These are phyloP conservation scores for Colletotrichum somersetense DNA, from an alignment of 2,329 filamentous ascomycete genomes.

Conservation along the genomic window DNA sequence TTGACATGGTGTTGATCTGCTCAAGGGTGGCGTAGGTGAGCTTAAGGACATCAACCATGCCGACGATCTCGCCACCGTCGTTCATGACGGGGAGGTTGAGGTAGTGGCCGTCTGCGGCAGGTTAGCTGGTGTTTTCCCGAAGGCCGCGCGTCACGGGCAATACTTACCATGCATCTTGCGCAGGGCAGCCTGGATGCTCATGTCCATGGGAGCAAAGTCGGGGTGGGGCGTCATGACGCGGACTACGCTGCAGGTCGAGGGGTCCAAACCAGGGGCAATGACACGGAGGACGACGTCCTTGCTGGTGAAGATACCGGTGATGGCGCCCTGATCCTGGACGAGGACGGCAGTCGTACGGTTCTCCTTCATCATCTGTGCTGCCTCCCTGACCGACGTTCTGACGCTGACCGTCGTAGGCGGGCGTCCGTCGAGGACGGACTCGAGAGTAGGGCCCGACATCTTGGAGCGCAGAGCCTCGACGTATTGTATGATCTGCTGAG, in stretches of 20 bases:
- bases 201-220: conserved; percentile 97
- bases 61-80: conserved; percentile 94
- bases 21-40: conserved; percentile 98
- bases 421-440: conserved; percentile 91
- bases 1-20: conserved; percentile 96
- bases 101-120: conserved; percentile 88
- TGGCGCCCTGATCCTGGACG: conserved; percentile 95
- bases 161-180: conserved; percentile 97
- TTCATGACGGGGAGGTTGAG: conserved; percentile 99
- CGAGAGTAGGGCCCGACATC: conserved; percentile 97
- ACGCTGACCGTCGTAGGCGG: conserved; percentile 96
- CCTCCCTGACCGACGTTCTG: conserved; percentile 95
- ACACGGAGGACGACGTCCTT: conserved; percentile 99
- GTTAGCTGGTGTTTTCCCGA: conserved; percentile 36
- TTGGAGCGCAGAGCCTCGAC: conserved; percentile 94
- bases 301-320: conserved; percentile 99
- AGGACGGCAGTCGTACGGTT: conserved; percentile 97
- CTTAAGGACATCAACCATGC: conserved; percentile 99
- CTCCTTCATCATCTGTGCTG: conserved; percentile 96
- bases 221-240: conserved; percentile 99
- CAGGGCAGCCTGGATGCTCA: conserved; percentile 98
- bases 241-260: conserved; percentile 94
- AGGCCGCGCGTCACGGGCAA: not conserved
- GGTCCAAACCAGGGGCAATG: conserved; percentile 95
- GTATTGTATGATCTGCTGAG: conserved; percentile 98